phyloP scores from a whole-genome alignment of 2,329 filamentous ascomycete species.

The Penicillium sp. region DNA sequence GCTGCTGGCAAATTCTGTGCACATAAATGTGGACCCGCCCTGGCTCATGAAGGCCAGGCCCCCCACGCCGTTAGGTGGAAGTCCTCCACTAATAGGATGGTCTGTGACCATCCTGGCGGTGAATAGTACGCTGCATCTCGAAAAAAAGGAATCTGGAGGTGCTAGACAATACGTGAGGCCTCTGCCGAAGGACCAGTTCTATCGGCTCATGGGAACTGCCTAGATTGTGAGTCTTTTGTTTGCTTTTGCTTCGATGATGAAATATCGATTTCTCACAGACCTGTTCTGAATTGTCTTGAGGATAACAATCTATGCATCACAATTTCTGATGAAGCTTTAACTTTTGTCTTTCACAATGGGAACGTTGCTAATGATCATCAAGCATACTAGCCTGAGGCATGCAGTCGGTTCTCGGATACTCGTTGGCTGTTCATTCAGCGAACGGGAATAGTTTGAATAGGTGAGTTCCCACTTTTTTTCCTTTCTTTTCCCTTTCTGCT shows the following conservation, averaged over 20 bases:
- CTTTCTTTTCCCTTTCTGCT: neutral
- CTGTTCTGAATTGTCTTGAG: slow-evolving; percentile 64
- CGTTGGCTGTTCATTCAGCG: neutral
- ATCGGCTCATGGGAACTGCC: slow-evolving; percentile 47
- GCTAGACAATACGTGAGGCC: slow-evolving; percentile 68
- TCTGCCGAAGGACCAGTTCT: slow-evolving; percentile 69
- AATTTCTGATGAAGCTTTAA: slow-evolving; percentile 2
- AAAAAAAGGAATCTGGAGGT: slow-evolving; percentile 67
- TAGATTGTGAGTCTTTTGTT: slow-evolving; percentile 7
- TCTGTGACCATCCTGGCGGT: slow-evolving; percentile 54
- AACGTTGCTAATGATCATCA: neutral
- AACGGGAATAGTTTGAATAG: neutral
- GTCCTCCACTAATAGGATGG: slow-evolving; percentile 32
- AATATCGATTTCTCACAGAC: slow-evolving; percentile 50
- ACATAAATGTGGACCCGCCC: slow-evolving; percentile 1
- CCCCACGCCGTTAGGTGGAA: slow-evolving; percentile 1
- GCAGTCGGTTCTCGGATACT: neutral
- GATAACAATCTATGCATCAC: slow-evolving; percentile 35
- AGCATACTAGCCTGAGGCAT: neutral
- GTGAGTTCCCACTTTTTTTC: too few species aligned
- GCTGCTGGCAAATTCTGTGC: slow-evolving; percentile 1
- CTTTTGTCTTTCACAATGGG: neutral
- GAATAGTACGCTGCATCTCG: slow-evolving; percentile 67
- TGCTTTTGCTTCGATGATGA: slow-evolving; percentile 46
- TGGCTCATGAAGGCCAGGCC: neutral